These are phyloP conservation scores for Pseudopediastrum boryanum DNA, from an alignment of 139 green algal genomes.

Conservation along the genomic window DNA sequence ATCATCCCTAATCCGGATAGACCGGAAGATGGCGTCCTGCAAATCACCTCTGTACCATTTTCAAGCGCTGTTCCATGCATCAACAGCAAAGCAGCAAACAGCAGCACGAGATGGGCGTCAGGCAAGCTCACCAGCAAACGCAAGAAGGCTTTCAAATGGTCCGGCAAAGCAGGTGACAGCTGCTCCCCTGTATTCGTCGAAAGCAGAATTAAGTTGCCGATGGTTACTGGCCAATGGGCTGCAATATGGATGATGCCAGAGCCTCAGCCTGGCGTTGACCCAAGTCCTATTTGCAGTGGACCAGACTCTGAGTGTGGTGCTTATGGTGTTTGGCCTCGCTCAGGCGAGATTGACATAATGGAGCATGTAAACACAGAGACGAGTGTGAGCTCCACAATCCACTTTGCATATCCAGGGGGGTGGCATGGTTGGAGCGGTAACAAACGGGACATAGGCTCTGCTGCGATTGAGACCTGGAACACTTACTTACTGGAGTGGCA, in stretches of 20 bases:
- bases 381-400: neutral
- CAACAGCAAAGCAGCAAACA: neutral
- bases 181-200: neutral
- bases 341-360: conserved; percentile 14
- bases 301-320: too few species aligned
- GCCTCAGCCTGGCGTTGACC: too few species aligned
- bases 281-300: too few species aligned
- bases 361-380: neutral
- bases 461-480: neutral
- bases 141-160: neutral
- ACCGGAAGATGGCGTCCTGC: neutral
- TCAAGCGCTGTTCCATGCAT: neutral
- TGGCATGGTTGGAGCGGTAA: neutral
- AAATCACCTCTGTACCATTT: neutral
- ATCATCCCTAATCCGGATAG: conserved; percentile 5
- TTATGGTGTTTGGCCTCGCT: neutral
- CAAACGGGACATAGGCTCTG: too few species aligned
- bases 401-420: conserved; percentile 3
- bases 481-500: conserved; percentile 9
- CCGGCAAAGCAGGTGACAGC: too few species aligned
- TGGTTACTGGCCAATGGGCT: neutral
- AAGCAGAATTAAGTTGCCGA: neutral
- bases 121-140: neutral
- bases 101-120: neutral
- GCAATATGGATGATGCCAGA: conserved; percentile 15